Percentiles rank a stretch among this genome's conserved stretches.
Evolutionary conservation across 2,329 filamentous ascomycete species (phyloP).

Genomic region (Orbilia javanica): DNA sequence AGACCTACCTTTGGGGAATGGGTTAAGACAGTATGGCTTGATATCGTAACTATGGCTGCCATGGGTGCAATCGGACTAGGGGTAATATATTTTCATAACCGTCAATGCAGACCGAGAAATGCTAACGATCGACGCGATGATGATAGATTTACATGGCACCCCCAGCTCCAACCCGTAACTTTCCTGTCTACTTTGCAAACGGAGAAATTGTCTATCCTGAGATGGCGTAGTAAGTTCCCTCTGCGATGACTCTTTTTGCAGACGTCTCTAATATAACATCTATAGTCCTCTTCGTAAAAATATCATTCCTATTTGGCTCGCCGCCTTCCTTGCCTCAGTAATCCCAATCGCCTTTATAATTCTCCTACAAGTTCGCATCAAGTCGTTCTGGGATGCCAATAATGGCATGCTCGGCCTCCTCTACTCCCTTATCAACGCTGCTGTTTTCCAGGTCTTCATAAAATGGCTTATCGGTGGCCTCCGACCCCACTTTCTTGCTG

Average conservation of each 20-base stretch:
- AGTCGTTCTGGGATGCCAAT: constrained; percentile 78
- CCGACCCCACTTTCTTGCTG: constrained; percentile 78
- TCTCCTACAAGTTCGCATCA: constrained; percentile 75
- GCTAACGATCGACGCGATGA: constrained; percentile 5
- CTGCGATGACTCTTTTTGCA: background rate
- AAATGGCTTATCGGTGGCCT: constrained; percentile 81
- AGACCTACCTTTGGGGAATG: constrained; percentile 77
- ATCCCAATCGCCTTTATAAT: constrained; percentile 76
- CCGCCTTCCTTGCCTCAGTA: constrained; percentile 75
- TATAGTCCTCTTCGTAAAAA: constrained; percentile 72
- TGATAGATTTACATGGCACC: constrained; percentile 73
- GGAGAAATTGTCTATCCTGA: constrained; percentile 78
- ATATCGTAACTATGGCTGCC: constrained; percentile 75
- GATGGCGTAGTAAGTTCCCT: constrained; percentile 73
- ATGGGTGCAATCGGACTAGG: constrained; percentile 77
- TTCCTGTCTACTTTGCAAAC: constrained; percentile 75
- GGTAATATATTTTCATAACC: constrained; percentile 66
- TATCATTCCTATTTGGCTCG: constrained; percentile 78
- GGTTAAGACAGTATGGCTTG: constrained; percentile 76
- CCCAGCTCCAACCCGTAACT: constrained; percentile 77
- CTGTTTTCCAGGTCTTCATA: constrained; percentile 82
- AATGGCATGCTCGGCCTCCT: constrained; percentile 78
- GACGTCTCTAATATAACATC: background rate
- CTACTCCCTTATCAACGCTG: constrained; percentile 77
- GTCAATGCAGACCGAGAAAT: background rate